Base-by-base conservation (phyloP, 2,329 filamentous ascomycete species). In the Penicillium sp. region DNA sequence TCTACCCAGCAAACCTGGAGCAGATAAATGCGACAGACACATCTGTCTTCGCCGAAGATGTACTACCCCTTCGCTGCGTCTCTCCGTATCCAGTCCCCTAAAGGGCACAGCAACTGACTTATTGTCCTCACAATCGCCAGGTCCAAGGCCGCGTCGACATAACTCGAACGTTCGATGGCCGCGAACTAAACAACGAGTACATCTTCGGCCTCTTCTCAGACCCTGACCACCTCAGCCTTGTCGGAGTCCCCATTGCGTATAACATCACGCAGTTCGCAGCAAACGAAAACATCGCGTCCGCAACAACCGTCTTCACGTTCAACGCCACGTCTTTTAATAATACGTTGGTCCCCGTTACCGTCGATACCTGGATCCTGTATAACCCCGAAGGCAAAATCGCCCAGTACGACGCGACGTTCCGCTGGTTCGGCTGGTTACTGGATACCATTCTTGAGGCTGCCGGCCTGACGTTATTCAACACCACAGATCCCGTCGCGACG, bases 71-170 rank as follows among this genome's bases (percentile, higher is more conserved):
- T 9, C 13, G 2, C 13, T 17, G 13, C 13, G 13, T 41, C 26
- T 26, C 4, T 6, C 26, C 26, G 5, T 6, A 26, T 6, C 26
- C 3, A 2, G 4, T n/a, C 26, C 26, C 26, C 1, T 26, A 26
- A 4, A 26, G 1, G 26, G 2, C 26, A 41, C 35, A 15, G 11
- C 11, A 41, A 5, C 35, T 41, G 11, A 13, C 35, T 11, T 11
- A 15, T 3, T 3, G 1, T 41, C 13, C 29, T 4, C 41, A 4
- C 30, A 21, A 5, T 26, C 26, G 5, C 26, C 70, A 71, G 63
- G 51, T 79, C 78, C 45, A 84, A 59, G 64, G 64, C 35, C 64
- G 61, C 13, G 61, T 66, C 19, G 61, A 66, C 47, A 61, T 64
- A 41, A 66, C 64, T 1, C 58, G 61, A 0, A 57, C 59, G 8